Evolutionary conservation across 495 filamentous ascomycete species (phyloP), one percentile per base, ranked within the genome.

Genomic region (Parathielavia hyrcaniae): DNA sequence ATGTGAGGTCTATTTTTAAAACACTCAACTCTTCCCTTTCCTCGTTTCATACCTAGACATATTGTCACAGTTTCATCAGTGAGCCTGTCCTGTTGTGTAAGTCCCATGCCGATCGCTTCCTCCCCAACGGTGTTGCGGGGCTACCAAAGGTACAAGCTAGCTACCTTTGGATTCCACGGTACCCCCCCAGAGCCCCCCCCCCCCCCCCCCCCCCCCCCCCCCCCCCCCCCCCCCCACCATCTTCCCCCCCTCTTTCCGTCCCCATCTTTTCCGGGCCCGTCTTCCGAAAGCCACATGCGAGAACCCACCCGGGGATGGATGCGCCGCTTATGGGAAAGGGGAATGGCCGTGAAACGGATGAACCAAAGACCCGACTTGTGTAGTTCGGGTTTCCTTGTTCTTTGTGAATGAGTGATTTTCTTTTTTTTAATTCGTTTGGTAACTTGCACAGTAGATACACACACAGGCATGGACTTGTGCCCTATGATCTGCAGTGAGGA

Each of bases 281-380:
- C 19, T 50, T 40, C 55, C 45, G 45, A 47, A n/a, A 46, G 55
- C 55, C 55, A 47, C 46, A 40, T 50, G 35, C 55, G 43, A 57
- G 55, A 22, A 1, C 54, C 53, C 46, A 13, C 34, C 49, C 8
- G 45, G 54, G 19, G 5, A 22, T 4, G 45, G 35, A 50, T 44
- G 55, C 36, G 46, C 55, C 55, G 55, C 36, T 19, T 35, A 36
- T 23, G 23, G 35, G 44, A 48, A 56, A 16, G 34, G 34, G 54
- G 54, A 49, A 56, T 19, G 44, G 52, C n/a, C 2, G 12, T 23
- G 26, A n/a, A 5, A 19, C n/a, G n/a, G n/a, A n/a, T n/a, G n/a
- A n/a, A n/a, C n/a, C n/a, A n/a, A n/a, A n/a, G n/a, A n/a, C n/a
- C n/a, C n/a, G n/a, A n/a, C n/a, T n/a, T n/a, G n/a, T n/a, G n/a